Percentiles rank a stretch among this genome's conserved stretches.
These are phyloP conservation scores for Gossypium raimondii DNA, from an alignment of 345 rosid species.

Conservation along the genomic window DNA sequence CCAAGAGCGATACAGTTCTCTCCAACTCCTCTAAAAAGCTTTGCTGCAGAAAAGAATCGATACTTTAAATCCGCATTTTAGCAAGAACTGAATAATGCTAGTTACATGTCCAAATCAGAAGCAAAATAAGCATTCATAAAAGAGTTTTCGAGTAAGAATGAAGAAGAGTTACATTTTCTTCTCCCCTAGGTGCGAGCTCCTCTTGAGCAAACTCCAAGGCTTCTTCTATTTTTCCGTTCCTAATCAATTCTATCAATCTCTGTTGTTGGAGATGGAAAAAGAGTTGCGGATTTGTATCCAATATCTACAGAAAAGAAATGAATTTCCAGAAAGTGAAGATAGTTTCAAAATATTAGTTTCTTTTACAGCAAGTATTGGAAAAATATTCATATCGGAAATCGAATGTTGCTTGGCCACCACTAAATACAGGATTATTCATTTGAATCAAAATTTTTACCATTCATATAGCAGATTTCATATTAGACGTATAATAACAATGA, in stretches of 20 bases:
- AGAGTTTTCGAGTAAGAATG: constrained; percentile 1
- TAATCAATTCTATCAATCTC: constrained; percentile 86
- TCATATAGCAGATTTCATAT: background rate
- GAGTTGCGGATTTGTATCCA: constrained; percentile 88
- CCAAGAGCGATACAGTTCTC: constrained; percentile 82
- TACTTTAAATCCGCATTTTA: constrained; percentile 7
- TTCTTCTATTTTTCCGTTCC: constrained; percentile 83
- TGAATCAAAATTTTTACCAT: background rate
- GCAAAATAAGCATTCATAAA: constrained; percentile 11
- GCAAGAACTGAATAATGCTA: background rate
- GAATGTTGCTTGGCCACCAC: background rate
- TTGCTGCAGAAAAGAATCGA: constrained; percentile 39
- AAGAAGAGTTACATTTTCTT: constrained; percentile 62
- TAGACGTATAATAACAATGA: background rate
- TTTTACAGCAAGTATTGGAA: background rate
- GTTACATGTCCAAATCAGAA: background rate
- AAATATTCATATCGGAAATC: background rate
- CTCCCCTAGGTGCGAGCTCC: constrained; percentile 97
- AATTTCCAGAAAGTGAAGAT: background rate
- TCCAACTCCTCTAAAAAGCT: constrained; percentile 91
- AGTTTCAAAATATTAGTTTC: background rate
- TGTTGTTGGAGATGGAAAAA: constrained; percentile 99
- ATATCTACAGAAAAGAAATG: constrained; percentile 43
- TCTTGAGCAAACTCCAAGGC: constrained; percentile 98
- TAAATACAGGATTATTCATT: background rate